Percentiles rank a stretch among this genome's conserved stretches.
Conservation (phyloP, 2,329 filamentous ascomycete species). For the Exophiala phaeomuriformis region DNA sequence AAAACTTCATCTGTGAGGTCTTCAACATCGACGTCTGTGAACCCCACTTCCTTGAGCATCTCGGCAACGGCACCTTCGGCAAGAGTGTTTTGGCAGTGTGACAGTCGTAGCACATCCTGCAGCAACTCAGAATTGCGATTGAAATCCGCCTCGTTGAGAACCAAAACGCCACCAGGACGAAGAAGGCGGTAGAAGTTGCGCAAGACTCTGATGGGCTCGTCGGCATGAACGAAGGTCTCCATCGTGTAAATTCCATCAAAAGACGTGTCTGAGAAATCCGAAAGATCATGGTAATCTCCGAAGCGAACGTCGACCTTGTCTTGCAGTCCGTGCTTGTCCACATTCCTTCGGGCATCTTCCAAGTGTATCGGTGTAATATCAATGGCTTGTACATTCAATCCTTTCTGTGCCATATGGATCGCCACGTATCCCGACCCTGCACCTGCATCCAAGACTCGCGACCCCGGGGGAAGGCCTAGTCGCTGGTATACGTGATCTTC, state of each 20-base stretch:
- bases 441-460: conserved; percentile 47
- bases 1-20: conserved; percentile 4
- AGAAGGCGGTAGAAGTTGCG: conserved; percentile 44
- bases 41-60: conserved; percentile 4
- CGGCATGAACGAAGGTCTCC: conserved; percentile 51
- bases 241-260: conserved; percentile 51
- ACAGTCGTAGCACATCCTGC: conserved; percentile 12
- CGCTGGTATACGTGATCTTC: conserved; percentile 42
- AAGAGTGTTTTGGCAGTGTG: conserved; percentile 7
- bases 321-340: conserved; percentile 31
- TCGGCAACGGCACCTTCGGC: neutral
- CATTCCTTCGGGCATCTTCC: conserved; percentile 38
- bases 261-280: conserved; percentile 33
- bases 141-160: conserved; percentile 46
- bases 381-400: conserved; percentile 41
- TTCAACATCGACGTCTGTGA: conserved; percentile 2
- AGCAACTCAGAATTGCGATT: conserved; percentile 28
- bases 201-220: conserved; percentile 40
- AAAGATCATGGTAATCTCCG: conserved; percentile 49
- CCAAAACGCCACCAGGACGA: conserved; percentile 43
- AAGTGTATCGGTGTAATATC: conserved; percentile 47
- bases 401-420: conserved; percentile 40
- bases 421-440: conserved; percentile 46
- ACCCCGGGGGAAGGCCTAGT: conserved; percentile 35
- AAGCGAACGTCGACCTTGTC: conserved; percentile 35